Evolutionary conservation across 805 yeast species (phyloP), one percentile per base, ranked within the genome.

Genomic region (Tanozyma kutaoensis): DNA sequence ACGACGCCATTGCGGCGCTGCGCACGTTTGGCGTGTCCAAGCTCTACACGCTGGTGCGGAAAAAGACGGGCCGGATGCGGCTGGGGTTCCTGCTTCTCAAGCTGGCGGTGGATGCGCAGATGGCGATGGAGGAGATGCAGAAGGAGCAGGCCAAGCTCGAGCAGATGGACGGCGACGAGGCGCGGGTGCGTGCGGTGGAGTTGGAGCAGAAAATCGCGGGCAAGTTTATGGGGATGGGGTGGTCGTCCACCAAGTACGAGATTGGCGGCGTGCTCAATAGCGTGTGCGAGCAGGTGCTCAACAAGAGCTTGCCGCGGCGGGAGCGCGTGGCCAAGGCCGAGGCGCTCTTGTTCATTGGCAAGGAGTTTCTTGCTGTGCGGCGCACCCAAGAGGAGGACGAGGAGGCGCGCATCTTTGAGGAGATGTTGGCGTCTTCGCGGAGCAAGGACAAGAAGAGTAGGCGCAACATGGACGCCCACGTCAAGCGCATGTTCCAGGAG

Each of bases 231-330:
- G 88, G 91, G 6, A 85, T 95, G 1, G 93, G 94, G 12, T 91
- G 99, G 99, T 80, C 81, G 14, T 81, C 93, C 22, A 82, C 95
- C 13, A 75, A 79, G 39, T 76, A 73, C 52, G 99, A 91, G 55
- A 74, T 86, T 28, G 70, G 91, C 26, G 86, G 77, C 18, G 85
- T 85, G 8, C 81, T 91, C 48, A 91, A 81, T 37, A 65, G 62
- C 32, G 79, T 86, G 5, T 59, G 86, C 24, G 58, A 69, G 33
- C 44, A 39, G 31, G 39, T 59, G 2, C 47, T 60, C 28, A 44
- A 48, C 26, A 73, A 75, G 45, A 32, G 50, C 0, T 67, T 79
- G n/a, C 48, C 69, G 7, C 56, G 69, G 10, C 61, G 68, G 33
- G 76, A 73, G 42, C 71, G 93, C 37, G 40, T 69, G 4, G 69